Conservation (phyloP, 768 basidiomycete species). For the Mycena floridula region DNA sequence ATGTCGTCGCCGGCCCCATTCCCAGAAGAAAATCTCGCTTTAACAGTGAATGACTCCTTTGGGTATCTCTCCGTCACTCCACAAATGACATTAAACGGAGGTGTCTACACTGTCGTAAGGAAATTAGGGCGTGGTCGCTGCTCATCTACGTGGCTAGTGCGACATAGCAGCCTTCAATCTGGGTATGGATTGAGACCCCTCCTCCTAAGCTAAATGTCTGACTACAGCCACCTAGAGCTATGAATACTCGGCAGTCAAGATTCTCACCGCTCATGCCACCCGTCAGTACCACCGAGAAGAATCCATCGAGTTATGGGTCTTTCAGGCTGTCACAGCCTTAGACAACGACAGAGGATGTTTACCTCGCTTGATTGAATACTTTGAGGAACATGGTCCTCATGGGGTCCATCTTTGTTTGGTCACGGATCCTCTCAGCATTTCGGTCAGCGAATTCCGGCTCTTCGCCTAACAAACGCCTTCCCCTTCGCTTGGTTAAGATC, state of each 20-base stretch:
- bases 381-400: neutral
- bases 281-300: neutral
- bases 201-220: neutral
- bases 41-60: too few species aligned
- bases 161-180: neutral
- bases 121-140: neutral
- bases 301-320: neutral
- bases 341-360: neutral
- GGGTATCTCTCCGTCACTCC: too few species aligned
- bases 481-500: neutral
- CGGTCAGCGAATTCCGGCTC: neutral
- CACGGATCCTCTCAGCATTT: neutral
- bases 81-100: too few species aligned
- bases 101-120: too few species aligned
- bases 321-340: neutral
- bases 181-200: neutral
- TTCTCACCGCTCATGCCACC: neutral
- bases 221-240: neutral
- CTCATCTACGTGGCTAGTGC: neutral
- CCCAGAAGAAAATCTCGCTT: too few species aligned
- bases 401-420: neutral
- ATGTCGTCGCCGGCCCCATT: too few species aligned
- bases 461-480: neutral
- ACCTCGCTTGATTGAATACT: neutral
- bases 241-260: neutral